Evolutionary conservation across 2,329 filamentous ascomycete genomes (phyloP), one percentile per base, ranked within the genome.

Genomic region (Pyrenochaeta sp.): DNA sequence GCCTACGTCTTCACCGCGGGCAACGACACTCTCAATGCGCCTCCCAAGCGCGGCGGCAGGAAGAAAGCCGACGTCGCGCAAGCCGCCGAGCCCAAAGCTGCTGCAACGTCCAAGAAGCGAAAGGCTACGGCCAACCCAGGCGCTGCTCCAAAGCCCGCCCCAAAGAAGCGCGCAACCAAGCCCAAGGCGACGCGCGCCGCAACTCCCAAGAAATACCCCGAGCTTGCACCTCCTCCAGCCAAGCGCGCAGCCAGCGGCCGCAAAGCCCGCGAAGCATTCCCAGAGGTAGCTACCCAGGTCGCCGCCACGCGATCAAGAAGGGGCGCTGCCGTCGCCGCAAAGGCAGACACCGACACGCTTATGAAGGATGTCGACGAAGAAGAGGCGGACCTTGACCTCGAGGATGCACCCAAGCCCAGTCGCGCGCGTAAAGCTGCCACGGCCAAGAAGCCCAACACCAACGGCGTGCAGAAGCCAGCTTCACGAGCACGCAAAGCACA

Each of bases 1-100:
- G n/a, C n/a, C n/a, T n/a, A n/a, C n/a, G n/a, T n/a, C n/a, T n/a
- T n/a, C n/a, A n/a, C n/a, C n/a, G n/a, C n/a, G n/a, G n/a, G n/a
- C n/a, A n/a, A n/a, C n/a, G n/a, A n/a, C n/a, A n/a, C 58, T n/a
- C 57, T 68, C 35, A 61, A 57, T 27, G 63, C 63, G 20, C 62
- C 65, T 35, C 65, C 65, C 35, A 68, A 68, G 46, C 62, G 65
- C 51, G 57, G 55, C 27, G 49, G 50, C 39, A 63, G 54, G 53
- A 63, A 57, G 53, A 62, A 62, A 55, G 52, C 55, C 7, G 52
- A 40, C 14, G 44, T 46, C 36, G 62, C 60, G 29, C 59, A 61
- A 39, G 45, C 38, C 6, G 15, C 45, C 20, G 56, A 49, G 22
- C 47, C 57, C 14, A 37, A 55, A 19, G 52, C 58, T n/a, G 41